Base-by-base conservation (phyloP, 176 grass and related monocot species). In the Thalia dealbata region DNA sequence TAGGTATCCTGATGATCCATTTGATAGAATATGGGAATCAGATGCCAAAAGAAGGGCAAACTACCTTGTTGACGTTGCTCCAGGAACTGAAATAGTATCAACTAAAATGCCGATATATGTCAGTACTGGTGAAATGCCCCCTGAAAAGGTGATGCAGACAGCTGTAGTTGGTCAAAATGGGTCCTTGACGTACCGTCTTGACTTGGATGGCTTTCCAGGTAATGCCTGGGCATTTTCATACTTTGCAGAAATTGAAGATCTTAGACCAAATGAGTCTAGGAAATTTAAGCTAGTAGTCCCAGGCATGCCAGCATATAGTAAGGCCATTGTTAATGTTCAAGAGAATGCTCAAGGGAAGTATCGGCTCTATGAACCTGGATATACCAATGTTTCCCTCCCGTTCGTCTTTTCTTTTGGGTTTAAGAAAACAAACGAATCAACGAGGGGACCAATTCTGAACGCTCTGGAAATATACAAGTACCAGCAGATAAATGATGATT, bases 11-110 rank as follows among this genome's bases (percentile, higher is more conserved):
- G 90, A 99, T 78, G 95, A 95, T 50, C 87, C 87, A 55, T 99
- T 99, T 80, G 95, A 99, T 61, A 93, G 95, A 79, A 87, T 99
- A 76, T 99, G 95, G 90, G 87, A 99, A 64, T 93, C 90, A 8
- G 90, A 99, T 79, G 83, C 81, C 38, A 55, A 79, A 10, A 86
- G 67, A 74, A 93, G 88, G 77, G 77, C 85, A 28, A 91, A 99
- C 59, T 99, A 81, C 70, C 87, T 95, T 72, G 87, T 91, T 62
- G 85, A 95, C 77, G 83, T 95, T 70, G 95, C 95, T 80, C 74
- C 95, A 43, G 95, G 95, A 50, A 99, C 95, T 19, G 18, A 88
- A 80, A 87, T 45, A 79, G 73, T 99, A 84, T 81, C 81, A 55
- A 99, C 95, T 28, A 73, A 50, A 26, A 87, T 81, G 72, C 75